Conservation (phyloP, 176 grass and related monocot species). For the Oryza meridionalis region DNA sequence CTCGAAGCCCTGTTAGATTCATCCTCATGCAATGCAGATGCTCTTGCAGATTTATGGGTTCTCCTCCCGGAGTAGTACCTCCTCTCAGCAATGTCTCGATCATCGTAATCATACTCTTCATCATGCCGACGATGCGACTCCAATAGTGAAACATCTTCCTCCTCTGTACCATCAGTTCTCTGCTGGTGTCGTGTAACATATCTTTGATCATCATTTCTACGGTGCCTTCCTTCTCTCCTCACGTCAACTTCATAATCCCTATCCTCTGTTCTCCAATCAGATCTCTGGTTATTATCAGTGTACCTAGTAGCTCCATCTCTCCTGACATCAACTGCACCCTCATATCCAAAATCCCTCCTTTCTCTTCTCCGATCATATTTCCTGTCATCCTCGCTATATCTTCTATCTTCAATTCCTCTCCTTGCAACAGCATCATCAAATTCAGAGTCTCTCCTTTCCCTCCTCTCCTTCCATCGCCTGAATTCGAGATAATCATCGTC, state of each 20-base stretch:
- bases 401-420: conserved; percentile 24
- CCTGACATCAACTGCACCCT: conserved; percentile 33
- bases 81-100: conserved; percentile 29
- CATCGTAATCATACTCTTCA: conserved; percentile 21
- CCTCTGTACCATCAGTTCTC: conserved; percentile 22
- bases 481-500: conserved; percentile 44
- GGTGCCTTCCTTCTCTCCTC: conserved; percentile 31
- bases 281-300: conserved; percentile 35
- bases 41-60: conserved; percentile 26
- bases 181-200: conserved; percentile 8
- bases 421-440: conserved; percentile 23
- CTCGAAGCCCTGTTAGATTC: conserved; percentile 39
- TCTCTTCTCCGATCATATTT: conserved; percentile 37
- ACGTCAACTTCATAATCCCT: conserved; percentile 35
- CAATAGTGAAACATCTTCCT: conserved; percentile 33
- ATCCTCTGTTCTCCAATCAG: conserved; percentile 33
- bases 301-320: conserved; percentile 17
- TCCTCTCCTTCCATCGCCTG: conserved; percentile 32
- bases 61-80: conserved; percentile 30
- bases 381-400: conserved; percentile 38
- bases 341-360: conserved; percentile 41
- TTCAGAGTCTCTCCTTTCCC: conserved; percentile 23
- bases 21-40: conserved; percentile 43
- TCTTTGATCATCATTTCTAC: conserved; percentile 26
- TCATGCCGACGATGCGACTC: background rate